phyloP scores from a whole-genome alignment of 192 early-diverging fungal genomes.

The Umbelopsis sp. region DNA sequence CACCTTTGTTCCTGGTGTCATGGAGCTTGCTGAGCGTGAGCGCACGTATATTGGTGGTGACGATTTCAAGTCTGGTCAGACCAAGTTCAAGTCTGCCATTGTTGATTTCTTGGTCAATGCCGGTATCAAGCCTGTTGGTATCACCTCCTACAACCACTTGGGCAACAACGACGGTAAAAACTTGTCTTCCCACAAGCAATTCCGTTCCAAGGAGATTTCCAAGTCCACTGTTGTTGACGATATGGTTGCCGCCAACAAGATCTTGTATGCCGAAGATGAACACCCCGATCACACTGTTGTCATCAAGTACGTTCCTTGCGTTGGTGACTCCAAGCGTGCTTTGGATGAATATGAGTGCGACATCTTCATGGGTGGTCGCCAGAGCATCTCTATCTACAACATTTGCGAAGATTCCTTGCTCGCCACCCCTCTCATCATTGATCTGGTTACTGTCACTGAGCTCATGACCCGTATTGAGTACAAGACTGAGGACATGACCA shows the following conservation, averaged over 20 bases:
- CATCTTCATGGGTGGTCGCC: constrained; percentile 98
- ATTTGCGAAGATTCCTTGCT: constrained; percentile 99
- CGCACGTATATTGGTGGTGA: constrained; percentile 95
- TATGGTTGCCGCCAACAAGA: constrained; percentile 95
- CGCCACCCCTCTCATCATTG: constrained; percentile 96
- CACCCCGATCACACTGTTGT: constrained; percentile 80
- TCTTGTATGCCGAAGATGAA: constrained; percentile 85
- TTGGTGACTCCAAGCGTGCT: constrained; percentile 97
- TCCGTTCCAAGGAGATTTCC: constrained; percentile 99
- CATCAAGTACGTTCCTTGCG: constrained; percentile 97
- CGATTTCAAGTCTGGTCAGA: constrained; percentile 99
- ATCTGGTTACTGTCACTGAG: constrained; percentile 93
- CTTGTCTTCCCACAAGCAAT: constrained; percentile 96
- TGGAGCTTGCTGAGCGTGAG: constrained; percentile 88
- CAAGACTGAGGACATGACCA: constrained; percentile 73
- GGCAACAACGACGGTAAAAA: constrained; percentile 99
- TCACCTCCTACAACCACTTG: constrained; percentile 97
- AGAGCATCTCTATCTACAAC: constrained; percentile 98
- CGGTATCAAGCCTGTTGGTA: constrained; percentile 96
- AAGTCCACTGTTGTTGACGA: constrained; percentile 99
- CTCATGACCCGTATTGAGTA: constrained; percentile 96
- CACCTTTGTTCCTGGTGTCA: constrained; percentile 96
- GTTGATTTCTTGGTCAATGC: constrained; percentile 99
- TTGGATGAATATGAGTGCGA: constrained; percentile 98
- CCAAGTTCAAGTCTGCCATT: constrained; percentile 99